Base-by-base conservation (phyloP, 1,139 yeast genomes). In the Ogataea hybrid region DNA sequence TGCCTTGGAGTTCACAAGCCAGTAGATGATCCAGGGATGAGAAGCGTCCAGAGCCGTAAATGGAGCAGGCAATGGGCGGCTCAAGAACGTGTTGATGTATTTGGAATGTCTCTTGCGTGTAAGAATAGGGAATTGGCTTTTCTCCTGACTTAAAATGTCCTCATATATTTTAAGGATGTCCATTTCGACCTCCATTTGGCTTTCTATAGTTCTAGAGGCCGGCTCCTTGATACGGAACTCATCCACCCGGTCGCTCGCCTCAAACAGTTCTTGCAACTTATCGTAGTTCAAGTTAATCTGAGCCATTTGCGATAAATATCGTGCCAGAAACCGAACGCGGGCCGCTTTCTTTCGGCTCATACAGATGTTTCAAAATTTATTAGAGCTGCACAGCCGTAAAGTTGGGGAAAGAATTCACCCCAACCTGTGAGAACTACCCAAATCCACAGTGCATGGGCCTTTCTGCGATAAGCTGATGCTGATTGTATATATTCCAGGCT, bases 21-120 rank as follows among this genome's bases (percentile, higher is more conserved):
- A 92, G 62, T 86, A 90, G 3, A 84, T 49, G 62, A 92, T 67
- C 98, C 98, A 94, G 0, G 96, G 82, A 49, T 85, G 90, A 18
- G 95, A 85, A 0, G 97, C 92, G 63, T 92, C 97, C 35, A 87
- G 68, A 0, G 69, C 65, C 37, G 66, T 63, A 62, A 71, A 75
- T 33, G 64, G 56, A 3, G 61, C 52, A 0, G 89, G 84, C 22
- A 85, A 69, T 22, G 71, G 68, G 22, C 60, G 62, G 16, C 47
- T 52, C 18, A 85, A 63, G 34, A 71, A 69, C 20, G 59, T 50
- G 15, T 63, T 57, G 11, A 73, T 55, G 51, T 69, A 82, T 42
- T 50, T 51, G 17, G 53, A 43, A 50, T 78, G 83, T 4, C 53
- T 58, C 4, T 56, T 56, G 23, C 59, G 57, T 11, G 56, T 50